phyloP scores from a whole-genome alignment of 352 stramenopile species.

The Blastocystis sp. region DNA sequence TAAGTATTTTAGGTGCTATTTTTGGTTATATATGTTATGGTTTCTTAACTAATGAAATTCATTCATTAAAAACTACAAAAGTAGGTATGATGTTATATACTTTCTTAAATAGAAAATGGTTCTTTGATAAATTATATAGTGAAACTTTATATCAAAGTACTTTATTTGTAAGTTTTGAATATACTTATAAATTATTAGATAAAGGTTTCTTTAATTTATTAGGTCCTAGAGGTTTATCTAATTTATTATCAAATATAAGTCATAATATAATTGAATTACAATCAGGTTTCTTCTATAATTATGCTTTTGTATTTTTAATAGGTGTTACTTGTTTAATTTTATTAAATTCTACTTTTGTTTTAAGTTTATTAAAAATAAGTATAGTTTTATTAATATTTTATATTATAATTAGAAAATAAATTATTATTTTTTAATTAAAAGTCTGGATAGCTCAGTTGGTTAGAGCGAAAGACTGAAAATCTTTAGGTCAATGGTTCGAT shows the following conservation, averaged over 20 bases:
- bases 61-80: conserved; percentile 41
- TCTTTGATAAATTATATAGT: conserved; percentile 45
- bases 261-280: conserved; percentile 32
- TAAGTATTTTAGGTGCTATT: conserved; percentile 42
- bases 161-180: conserved; percentile 35
- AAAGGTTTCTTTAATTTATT: conserved; percentile 13
- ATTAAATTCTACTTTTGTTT: conserved; percentile 21
- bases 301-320: conserved; percentile 23
- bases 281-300: conserved; percentile 19
- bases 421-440: conserved; percentile 35
- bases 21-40: conserved; percentile 43
- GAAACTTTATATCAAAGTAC: conserved; percentile 42
- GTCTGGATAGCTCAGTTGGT: no score
- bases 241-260: conserved; percentile 37
- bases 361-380: conserved; percentile 39
- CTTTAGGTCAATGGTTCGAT: conserved; percentile 2
- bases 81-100: conserved; percentile 43
- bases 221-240: conserved; percentile 24
- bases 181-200: conserved; percentile 34
- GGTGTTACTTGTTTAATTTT: conserved; percentile 8
- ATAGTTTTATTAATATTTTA: conserved; percentile 41
- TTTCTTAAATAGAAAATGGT: conserved; percentile 49
- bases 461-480: conserved; percentile 38
- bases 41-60: conserved; percentile 40
- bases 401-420: conserved; percentile 37